phyloP scores from a whole-genome alignment of 179 eudicot species.

The Spinacia oleracea region DNA sequence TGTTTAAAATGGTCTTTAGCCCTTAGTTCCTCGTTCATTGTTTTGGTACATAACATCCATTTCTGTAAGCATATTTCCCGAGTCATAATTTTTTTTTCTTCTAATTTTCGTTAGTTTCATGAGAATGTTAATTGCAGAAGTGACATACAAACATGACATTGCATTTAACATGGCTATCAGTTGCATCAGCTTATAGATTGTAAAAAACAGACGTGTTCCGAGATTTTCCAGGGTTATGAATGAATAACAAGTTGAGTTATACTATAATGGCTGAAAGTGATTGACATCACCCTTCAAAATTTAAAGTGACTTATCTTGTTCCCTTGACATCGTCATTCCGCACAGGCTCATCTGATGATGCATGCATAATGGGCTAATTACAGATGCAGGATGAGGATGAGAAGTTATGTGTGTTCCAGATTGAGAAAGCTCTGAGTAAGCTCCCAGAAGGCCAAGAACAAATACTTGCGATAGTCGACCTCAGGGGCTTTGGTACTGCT shows the following conservation, averaged over 20 bases:
- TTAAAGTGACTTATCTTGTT: not conserved
- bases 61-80: not conserved
- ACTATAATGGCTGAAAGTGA: not conserved
- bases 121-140: not conserved
- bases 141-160: not conserved
- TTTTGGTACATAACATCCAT: not conserved
- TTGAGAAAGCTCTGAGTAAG: slow-evolving; percentile 87
- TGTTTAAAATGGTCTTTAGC: not conserved
- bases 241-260: not conserved
- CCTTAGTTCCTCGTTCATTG: not conserved
- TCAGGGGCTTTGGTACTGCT: slow-evolving; percentile 68
- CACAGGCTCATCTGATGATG: slow-evolving; percentile 30
- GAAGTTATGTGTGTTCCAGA: slow-evolving; percentile 73
- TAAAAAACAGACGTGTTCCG: not conserved
- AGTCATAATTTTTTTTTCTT: not conserved
- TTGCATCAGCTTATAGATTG: not conserved
- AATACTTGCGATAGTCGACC: slow-evolving; percentile 77
- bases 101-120: not conserved
- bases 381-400: slow-evolving; percentile 71
- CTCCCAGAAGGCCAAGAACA: slow-evolving; percentile 79
- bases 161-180: not conserved
- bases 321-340: slow-evolving; percentile 12
- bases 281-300: not conserved
- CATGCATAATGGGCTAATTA: slow-evolving; percentile 21
- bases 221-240: not conserved